Conservation (phyloP, 148 eudicot genomes). For the Chenopodium berlandieri region DNA sequence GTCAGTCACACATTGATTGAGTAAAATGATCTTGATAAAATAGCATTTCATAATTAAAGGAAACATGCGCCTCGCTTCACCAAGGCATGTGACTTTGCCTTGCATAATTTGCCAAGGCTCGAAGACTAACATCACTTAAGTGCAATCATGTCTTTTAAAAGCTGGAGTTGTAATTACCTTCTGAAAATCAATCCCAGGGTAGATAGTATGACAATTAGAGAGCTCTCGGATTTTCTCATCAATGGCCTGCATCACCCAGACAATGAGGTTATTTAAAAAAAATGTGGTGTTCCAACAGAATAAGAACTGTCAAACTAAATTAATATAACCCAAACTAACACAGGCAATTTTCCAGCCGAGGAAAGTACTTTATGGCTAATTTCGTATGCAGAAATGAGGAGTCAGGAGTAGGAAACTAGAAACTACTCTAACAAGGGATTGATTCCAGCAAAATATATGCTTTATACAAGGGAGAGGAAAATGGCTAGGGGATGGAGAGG, state of each 20-base stretch:
- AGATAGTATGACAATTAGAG: conserved; percentile 85
- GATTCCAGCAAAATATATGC: not conserved
- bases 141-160: not conserved
- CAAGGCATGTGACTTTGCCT: not conserved
- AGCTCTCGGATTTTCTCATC: conserved; percentile 95
- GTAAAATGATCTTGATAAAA: not conserved
- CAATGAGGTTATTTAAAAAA: not conserved
- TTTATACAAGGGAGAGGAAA: not conserved
- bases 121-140: not conserved
- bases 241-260: conserved; percentile 63
- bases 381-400: not conserved
- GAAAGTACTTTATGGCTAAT: not conserved
- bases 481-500: not conserved
- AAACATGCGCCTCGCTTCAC: not conserved
- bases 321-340: not conserved
- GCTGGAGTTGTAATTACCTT: conserved; percentile 48
- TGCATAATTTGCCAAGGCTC: not conserved
- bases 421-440: not conserved
- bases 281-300: not conserved
- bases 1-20: not conserved
- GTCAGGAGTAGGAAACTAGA: not conserved
- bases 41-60: not conserved
- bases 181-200: conserved; percentile 74
- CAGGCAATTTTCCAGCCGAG: not conserved
- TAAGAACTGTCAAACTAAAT: not conserved